Percentiles rank a stretch among this genome's conserved stretches.
phyloP scores from a whole-genome alignment of 2,329 filamentous ascomycete genomes.

The Madurella fahalii region DNA sequence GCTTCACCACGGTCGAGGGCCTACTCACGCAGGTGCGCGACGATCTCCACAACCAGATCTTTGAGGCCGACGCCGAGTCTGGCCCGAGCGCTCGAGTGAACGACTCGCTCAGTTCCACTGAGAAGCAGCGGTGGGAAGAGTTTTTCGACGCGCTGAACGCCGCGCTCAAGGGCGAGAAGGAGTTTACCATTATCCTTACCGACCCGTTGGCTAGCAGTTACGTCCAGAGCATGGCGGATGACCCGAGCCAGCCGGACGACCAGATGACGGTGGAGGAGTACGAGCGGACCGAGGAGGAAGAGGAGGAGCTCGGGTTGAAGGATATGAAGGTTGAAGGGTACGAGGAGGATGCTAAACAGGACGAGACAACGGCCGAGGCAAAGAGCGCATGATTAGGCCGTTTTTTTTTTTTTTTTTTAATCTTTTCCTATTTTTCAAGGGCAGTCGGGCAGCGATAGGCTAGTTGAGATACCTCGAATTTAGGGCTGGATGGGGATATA shows the following conservation, averaged over 20 bases:
- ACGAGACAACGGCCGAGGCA: background rate
- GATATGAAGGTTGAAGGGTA: conserved; percentile 95
- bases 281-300: conserved; percentile 81
- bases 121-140: conserved; percentile 68
- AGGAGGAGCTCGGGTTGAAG: conserved; percentile 83
- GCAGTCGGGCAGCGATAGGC: background rate
- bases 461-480: conserved; percentile 1
- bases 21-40: conserved; percentile 87
- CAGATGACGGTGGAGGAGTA: conserved; percentile 82
- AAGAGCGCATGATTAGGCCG: background rate
- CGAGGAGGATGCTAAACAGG: conserved; percentile 47
- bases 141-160: conserved; percentile 76
- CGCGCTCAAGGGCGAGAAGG: conserved; percentile 74
- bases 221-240: conserved; percentile 81
- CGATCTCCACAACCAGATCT: conserved; percentile 84
- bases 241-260: conserved; percentile 65
- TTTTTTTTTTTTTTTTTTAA: background rate
- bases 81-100: conserved; percentile 60
- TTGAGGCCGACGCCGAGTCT: conserved; percentile 66
- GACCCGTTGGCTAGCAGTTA: conserved; percentile 93
- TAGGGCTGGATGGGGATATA: conserved; percentile 1
- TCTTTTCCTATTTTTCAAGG: too few relatives aligned
- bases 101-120: conserved; percentile 66
- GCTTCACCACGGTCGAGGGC: conserved; percentile 96
- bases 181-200: conserved; percentile 77